These are phyloP conservation scores for Kazachstania kunashirensis DNA, from an alignment of 805 yeast species.

Conservation along the genomic window DNA sequence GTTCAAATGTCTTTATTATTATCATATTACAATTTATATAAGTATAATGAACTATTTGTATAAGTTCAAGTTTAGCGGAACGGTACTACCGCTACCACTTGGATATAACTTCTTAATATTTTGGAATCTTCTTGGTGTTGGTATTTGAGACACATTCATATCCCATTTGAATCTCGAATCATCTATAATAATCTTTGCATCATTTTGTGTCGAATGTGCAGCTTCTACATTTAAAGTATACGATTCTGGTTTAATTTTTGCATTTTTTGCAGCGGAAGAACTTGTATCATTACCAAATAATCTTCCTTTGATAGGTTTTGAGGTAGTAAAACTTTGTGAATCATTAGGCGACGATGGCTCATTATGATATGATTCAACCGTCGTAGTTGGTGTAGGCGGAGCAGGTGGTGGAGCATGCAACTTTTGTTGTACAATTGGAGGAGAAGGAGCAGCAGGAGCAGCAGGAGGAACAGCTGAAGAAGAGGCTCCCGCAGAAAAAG, in stretches of 20 bases:
- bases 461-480: conserved; percentile 12
- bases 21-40: not conserved
- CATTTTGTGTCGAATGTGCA: conserved; percentile 15
- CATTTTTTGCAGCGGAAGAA: conserved; percentile 15
- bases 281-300: conserved; percentile 24
- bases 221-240: conserved; percentile 7
- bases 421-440: too few species aligned
- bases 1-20: too few species aligned
- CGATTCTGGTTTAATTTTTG: conserved; percentile 12
- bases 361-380: too few species aligned
- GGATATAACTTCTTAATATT: conserved; percentile 76
- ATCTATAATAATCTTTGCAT: conserved; percentile 42
- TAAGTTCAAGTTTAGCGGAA: conserved; percentile 56
- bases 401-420: too few species aligned
- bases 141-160: conserved; percentile 55
- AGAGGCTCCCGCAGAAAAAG: conserved; percentile 12
- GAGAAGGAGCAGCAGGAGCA: not conserved
- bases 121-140: conserved; percentile 76
- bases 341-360: not conserved
- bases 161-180: conserved; percentile 62
- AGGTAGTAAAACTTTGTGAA: conserved; percentile 4
- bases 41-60: conserved; percentile 3
- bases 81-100: conserved; percentile 89
- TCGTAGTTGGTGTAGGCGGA: too few species aligned
- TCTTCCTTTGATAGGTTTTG: conserved; percentile 10